Conservation (phyloP, 2,329 filamentous ascomycete genomes). For the Xylogone sp. region DNA sequence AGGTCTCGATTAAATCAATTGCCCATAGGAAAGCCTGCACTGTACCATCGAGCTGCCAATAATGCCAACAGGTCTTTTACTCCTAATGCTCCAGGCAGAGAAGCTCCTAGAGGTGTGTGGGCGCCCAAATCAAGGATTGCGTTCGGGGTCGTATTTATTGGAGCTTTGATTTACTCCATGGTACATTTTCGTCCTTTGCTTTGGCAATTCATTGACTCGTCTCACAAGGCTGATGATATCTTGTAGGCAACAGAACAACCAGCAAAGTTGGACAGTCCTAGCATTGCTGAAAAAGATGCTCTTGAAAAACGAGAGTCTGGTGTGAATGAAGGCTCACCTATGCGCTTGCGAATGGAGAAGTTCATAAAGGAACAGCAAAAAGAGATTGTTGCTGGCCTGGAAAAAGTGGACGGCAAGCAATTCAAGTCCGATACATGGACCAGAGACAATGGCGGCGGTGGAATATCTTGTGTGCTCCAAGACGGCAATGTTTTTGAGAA, state of each 20-base stretch:
- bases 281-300: constrained; percentile 82
- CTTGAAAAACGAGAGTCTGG: constrained; percentile 74
- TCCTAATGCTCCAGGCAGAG: constrained; percentile 4
- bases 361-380: constrained; percentile 93
- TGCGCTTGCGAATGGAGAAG: constrained; percentile 96
- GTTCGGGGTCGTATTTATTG: constrained; percentile 44
- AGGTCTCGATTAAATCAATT: constrained; percentile 7
- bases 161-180: constrained; percentile 47
- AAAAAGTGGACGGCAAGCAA: constrained; percentile 75
- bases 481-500: constrained; percentile 98
- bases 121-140: constrained; percentile 43
- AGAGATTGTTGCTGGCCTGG: constrained; percentile 78
- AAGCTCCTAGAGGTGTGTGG: constrained; percentile 27
- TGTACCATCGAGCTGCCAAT: constrained; percentile 19
- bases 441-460: constrained; percentile 83
- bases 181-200: constrained; percentile 25
- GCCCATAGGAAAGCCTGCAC: constrained; percentile 7
- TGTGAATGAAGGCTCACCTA: constrained; percentile 76
- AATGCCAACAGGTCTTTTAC: constrained; percentile 2
- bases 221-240: constrained; percentile 15
- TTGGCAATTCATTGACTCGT: background rate
- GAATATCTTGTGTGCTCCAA: constrained; percentile 91
- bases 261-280: constrained; percentile 54
- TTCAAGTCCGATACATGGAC: constrained; percentile 87
- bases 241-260: constrained; percentile 26